These are phyloP conservation scores for Calonectria pauciramosa DNA, from an alignment of 2,329 filamentous ascomycete species.

Conservation along the genomic window DNA sequence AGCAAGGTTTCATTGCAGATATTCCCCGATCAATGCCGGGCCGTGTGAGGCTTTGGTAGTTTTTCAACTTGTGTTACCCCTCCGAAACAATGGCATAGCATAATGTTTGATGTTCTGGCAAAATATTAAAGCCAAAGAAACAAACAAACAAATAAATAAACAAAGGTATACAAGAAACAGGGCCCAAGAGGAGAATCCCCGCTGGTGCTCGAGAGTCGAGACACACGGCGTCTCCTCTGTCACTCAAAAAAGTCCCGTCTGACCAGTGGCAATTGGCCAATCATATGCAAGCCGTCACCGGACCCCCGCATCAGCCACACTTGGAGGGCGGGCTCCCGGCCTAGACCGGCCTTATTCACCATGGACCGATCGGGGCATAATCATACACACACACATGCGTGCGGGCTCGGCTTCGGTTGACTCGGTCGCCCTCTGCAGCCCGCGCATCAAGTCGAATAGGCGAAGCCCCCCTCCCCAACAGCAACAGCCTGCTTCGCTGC, in stretches of 20 bases:
- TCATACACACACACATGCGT: background rate
- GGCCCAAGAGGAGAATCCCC: background rate
- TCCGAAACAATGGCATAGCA: background rate
- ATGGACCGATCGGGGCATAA: slow-evolving; percentile 8
- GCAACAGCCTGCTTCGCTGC: background rate
- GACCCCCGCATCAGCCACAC: slow-evolving; percentile 20
- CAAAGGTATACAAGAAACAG: background rate
- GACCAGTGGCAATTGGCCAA: slow-evolving; percentile 19
- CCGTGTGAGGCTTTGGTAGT: background rate
- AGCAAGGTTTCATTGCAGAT: background rate
- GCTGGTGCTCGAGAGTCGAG: background rate
- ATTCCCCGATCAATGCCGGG: background rate
- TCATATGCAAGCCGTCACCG: slow-evolving; percentile 12
- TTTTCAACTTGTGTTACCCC: background rate
- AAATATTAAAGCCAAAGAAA: background rate
- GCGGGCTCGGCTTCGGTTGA: background rate
- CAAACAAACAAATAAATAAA: background rate
- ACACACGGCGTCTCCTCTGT: background rate
- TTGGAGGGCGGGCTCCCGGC: background rate
- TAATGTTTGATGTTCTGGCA: background rate
- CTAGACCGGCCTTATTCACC: slow-evolving; percentile 10
- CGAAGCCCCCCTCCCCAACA: background rate
- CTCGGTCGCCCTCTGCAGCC: background rate
- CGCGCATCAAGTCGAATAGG: background rate
- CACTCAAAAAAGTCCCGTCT: background rate